Base-by-base conservation (phyloP, 306 rosid species). In the Senna tora region DNA sequence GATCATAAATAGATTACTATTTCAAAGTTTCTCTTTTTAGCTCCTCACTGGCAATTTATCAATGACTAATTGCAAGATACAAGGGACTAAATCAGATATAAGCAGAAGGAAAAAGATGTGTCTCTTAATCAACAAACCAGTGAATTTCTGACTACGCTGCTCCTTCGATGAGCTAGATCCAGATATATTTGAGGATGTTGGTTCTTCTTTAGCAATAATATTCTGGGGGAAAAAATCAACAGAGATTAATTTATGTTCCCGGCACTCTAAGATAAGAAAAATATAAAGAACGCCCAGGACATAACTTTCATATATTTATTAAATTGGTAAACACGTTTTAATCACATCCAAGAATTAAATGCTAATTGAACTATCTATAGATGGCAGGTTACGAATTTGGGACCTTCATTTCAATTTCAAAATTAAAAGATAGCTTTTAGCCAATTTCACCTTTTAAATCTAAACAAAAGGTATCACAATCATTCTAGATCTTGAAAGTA, bases 81-180 rank as follows among this genome's bases (percentile, higher is more conserved):
- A 74, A 55, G 74, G 68, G 41, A 33, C 22, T 75, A 64, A 53
- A 58, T 32, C 36, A 76, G n/a, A 65, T 14, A 54, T 9, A 67
- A 17, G 16, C 3, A 17, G 67, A 58, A 4, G 14, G 43, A 4
- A 36, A 34, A 30, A 46, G 15, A 54, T 52, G 1, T 16, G 36
- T 43, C 10, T 41, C 16, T 61, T 70, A 32, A 65, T 20, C 38
- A 69, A 79, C 90, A 54, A 65, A 91, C 97, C 95, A 77, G 82
- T 16, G 28, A 62, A 63, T 63, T 77, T 83, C 75, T 80, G 87
- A 66, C 69, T 72, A 39, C 66, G 85, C 55, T 83, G 88, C 55
- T 89, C 92, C 74, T 89, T 93, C 3, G 87, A 82, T 2, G 88
- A 83, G 80, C 85, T 85, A 71, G 87, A 87, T 39, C 87, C 93